Evolutionary conservation across 2,329 filamentous ascomycete genomes (phyloP).

Genomic region (Ascomycota sp.): DNA sequence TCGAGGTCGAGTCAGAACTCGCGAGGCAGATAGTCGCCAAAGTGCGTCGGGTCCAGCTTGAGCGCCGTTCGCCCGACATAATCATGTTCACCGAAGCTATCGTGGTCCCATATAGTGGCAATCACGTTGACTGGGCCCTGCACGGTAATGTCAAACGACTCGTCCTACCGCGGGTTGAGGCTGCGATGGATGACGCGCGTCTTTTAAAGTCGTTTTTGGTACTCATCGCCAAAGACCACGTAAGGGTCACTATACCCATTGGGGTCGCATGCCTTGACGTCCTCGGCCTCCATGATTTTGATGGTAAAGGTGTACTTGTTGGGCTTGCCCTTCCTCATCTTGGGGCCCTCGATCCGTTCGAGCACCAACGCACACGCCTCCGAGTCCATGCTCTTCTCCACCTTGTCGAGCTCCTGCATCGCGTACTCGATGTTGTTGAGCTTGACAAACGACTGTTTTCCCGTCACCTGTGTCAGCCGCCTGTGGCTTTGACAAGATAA

Average conservation of each 20-base stretch:
- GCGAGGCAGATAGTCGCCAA: constrained; percentile 82
- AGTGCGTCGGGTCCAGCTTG: constrained; percentile 94
- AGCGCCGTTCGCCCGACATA: constrained; percentile 92
- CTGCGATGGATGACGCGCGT: constrained; percentile 80
- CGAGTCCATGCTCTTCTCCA: constrained; percentile 78
- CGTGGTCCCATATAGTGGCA: constrained; percentile 95
- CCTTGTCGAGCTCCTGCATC: constrained; percentile 73
- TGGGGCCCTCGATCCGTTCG: constrained; percentile 49
- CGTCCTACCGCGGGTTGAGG: constrained; percentile 90
- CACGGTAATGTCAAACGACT: constrained; percentile 89
- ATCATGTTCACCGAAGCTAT: constrained; percentile 91
- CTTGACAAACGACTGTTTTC: constrained; percentile 70
- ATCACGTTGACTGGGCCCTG: constrained; percentile 83
- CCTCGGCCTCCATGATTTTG: constrained; percentile 95
- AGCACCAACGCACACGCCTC: constrained; percentile 76
- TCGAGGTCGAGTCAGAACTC: constrained; percentile 98
- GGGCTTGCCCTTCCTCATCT: constrained; percentile 41
- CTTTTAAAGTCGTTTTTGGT: constrained; percentile 89
- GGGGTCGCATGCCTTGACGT: constrained; percentile 93
- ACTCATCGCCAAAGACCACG: constrained; percentile 90
- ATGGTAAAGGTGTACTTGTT: constrained; percentile 95
- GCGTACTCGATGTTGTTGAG: constrained; percentile 96
- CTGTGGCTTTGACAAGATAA: background rate
- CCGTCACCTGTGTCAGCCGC: background rate
- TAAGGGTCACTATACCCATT: constrained; percentile 91